A percentile compares a stretch with the other conserved stretches of the same genome.
Conservation (phyloP, 225 moss, liverwort and hornwort species). For the Pseudisothecium myosuroides region DNA sequence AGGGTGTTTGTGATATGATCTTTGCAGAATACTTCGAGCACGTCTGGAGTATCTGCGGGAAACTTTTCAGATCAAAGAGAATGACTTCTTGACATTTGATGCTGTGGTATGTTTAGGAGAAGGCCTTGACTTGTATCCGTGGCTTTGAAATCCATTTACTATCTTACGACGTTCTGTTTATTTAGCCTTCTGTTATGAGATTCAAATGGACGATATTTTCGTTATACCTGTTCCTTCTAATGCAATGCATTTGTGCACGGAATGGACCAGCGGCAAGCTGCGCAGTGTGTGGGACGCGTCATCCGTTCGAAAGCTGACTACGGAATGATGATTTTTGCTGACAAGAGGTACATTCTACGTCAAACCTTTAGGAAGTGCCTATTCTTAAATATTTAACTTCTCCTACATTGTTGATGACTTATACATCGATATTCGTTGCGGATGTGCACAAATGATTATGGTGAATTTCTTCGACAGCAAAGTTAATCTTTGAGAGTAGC, state of each 20-base stretch:
- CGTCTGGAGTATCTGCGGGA: constrained; percentile 94
- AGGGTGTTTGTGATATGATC: background rate
- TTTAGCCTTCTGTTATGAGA: background rate
- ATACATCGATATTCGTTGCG: background rate
- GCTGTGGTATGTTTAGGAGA: constrained; percentile 62
- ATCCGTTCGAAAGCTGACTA: constrained; percentile 99
- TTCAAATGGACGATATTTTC: background rate
- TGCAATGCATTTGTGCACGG: background rate
- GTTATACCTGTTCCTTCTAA: background rate
- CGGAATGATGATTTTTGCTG: constrained; percentile 99
- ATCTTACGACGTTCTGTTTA: background rate
- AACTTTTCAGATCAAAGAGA: constrained; percentile 98
- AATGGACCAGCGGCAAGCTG: constrained; percentile 80
- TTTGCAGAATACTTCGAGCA: constrained; percentile 56
- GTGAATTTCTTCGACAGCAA: background rate
- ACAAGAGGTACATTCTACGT: constrained; percentile 56
- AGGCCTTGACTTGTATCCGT: background rate
- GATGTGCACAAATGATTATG: background rate
- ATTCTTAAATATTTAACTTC: background rate
- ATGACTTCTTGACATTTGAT: constrained; percentile 96
- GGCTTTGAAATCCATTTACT: background rate
- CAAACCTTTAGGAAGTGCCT: background rate
- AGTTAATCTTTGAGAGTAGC: background rate
- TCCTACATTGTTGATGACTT: background rate
- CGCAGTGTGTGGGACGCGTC: constrained; percentile 98